phyloP scores from a whole-genome alignment of 1,139 yeast genomes.

The Scheffersomyces parashehatae region DNA sequence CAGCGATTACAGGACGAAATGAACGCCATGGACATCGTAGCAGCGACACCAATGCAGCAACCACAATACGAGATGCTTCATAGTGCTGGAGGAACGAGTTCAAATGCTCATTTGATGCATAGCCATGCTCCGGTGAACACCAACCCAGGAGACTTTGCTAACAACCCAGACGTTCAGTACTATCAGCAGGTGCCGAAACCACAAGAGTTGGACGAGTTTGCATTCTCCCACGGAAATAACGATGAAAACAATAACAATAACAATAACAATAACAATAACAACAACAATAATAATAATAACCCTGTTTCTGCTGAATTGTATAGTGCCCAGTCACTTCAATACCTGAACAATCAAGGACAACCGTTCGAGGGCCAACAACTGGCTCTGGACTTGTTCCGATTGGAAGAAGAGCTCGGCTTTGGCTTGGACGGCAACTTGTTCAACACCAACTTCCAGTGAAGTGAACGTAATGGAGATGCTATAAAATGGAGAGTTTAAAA shows the following conservation, averaged over 20 bases:
- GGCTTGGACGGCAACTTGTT: slow-evolving; percentile 46
- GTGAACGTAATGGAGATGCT: too few relatives aligned
- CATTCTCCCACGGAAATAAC: slow-evolving; percentile 18
- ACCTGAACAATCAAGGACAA: neutral
- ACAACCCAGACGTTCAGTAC: slow-evolving; percentile 26
- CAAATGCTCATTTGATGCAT: slow-evolving; percentile 1
- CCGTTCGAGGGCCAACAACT: slow-evolving; percentile 4
- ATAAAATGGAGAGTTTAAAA: too few relatives aligned
- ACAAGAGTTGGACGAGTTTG: slow-evolving; percentile 46
- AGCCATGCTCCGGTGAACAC: slow-evolving; percentile 24
- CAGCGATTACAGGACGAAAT: slow-evolving; percentile 8
- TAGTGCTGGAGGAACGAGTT: slow-evolving; percentile 1
- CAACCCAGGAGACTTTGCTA: slow-evolving; percentile 22
- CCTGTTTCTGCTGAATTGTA: neutral
- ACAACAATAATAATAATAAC: slow-evolving; percentile 9
- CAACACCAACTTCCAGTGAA: slow-evolving; percentile 7
- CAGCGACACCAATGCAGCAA: slow-evolving; percentile 5
- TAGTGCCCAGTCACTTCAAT: neutral
- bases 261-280: slow-evolving; percentile 13
- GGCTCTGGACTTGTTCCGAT: slow-evolving; percentile 31
- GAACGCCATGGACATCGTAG: slow-evolving; percentile 8
- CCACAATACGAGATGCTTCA: neutral
- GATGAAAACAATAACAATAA: slow-evolving; percentile 10
- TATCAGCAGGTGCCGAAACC: slow-evolving; percentile 48
- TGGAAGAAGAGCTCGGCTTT: slow-evolving; percentile 50